phyloP scores from a whole-genome alignment of 1,284 basidiomycete genomes.

The Ceratobasidium sp. region DNA sequence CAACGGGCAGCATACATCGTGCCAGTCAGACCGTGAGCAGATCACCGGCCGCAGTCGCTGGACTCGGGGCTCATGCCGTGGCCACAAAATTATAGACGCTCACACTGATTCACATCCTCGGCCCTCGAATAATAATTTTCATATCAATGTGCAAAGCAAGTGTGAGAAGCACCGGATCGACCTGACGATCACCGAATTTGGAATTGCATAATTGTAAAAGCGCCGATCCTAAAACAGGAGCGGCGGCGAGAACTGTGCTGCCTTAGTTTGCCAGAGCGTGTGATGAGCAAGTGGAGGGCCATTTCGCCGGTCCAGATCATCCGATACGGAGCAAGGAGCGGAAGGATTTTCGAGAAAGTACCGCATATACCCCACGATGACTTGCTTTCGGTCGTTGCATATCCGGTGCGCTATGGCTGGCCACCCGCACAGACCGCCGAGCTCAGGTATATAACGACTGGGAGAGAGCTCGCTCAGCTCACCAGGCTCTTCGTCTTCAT shows the following conservation, averaged over 20 bases:
- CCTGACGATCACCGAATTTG: neutral
- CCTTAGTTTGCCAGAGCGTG: neutral
- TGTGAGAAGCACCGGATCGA: neutral
- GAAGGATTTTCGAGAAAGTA: neutral
- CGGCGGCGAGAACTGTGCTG: neutral
- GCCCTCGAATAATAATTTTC: neutral
- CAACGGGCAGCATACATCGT: too few relatives aligned
- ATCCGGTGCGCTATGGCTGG: neutral
- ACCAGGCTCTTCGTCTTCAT: neutral
- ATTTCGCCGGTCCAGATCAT: neutral
- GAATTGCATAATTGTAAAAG: neutral
- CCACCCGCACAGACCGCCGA: neutral
- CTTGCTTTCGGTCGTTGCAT: neutral
- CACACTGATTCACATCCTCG: constrained; percentile 1
- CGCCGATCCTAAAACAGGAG: neutral
- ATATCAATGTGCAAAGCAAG: constrained; percentile 5
- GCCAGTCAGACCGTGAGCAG: neutral
- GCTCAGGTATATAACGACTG: neutral
- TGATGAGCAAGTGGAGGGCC: neutral
- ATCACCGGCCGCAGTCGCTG: neutral
- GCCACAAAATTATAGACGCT: neutral
- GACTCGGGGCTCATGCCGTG: neutral
- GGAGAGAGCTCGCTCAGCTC: neutral
- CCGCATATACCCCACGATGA: constrained; percentile 10
- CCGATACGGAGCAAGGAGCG: neutral